Evolutionary conservation across 306 rosid genomes (phyloP).

Genomic region (Astragalus glycyphyllos): DNA sequence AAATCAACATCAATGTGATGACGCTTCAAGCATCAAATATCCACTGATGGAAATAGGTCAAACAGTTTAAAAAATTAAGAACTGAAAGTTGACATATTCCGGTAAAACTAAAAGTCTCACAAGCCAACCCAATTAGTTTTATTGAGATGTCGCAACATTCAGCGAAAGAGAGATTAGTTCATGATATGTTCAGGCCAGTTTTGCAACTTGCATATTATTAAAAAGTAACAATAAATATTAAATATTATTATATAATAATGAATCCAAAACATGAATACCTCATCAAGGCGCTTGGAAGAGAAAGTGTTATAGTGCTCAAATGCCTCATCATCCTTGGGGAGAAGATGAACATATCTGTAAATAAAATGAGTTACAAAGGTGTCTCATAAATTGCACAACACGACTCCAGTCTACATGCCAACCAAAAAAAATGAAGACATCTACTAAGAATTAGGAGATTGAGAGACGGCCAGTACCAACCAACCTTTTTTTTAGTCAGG

Average conservation of each 20-base stretch:
- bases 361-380: constrained; percentile 30
- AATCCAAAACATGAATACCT: constrained; percentile 60
- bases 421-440: neutral
- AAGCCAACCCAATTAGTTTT: constrained; percentile 20
- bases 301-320: constrained; percentile 81
- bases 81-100: constrained; percentile 1
- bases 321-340: constrained; percentile 88
- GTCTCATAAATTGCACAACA: constrained; percentile 25
- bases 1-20: constrained; percentile 15
- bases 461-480: neutral
- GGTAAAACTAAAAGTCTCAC: constrained; percentile 1
- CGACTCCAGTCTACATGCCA: constrained; percentile 32
- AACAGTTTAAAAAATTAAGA: constrained; percentile 22
- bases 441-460: constrained; percentile 12
- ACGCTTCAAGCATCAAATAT: constrained; percentile 25
- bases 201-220: too few species aligned
- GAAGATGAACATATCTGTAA: constrained; percentile 85
- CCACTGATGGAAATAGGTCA: constrained; percentile 15
- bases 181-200: neutral
- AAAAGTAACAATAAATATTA: too few species aligned
- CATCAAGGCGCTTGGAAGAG: constrained; percentile 90
- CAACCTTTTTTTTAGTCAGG: neutral
- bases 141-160: constrained; percentile 26
- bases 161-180: neutral
- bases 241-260: neutral